Evolutionary conservation across 2,329 filamentous ascomycete genomes (phyloP), one percentile per base, ranked within the genome.

Genomic region (Botrytis aclada): DNA sequence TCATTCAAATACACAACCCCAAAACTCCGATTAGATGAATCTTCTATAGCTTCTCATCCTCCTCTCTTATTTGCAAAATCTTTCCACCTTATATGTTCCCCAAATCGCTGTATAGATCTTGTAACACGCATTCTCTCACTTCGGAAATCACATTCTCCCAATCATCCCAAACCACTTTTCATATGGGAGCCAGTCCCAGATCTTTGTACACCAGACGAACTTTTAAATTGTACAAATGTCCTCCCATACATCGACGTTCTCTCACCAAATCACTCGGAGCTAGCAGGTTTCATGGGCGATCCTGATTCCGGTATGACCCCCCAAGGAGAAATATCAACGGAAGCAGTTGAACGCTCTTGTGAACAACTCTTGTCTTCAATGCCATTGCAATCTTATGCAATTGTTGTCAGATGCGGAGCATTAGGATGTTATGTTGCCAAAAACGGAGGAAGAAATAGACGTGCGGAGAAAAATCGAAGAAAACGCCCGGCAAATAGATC

Each of bases 161-260:
- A 82, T 22, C 75, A 82, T 0, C 78, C 84, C 1, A 87, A 88
- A 65, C 93, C 95, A 1, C 82, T 94, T 10, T 93, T 98, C 81
- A 89, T 98, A 70, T 99, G 95, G 95, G 96, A 99, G 81, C 96
- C 96, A 0, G 93, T 98, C 1, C 96, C 96, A 1, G 94, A 98
- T 82, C 86, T 93, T 1, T 98, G 95, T 81, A 91, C 88, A 0
- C 90, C 93, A 0, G 88, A 90, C 60, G 87, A 91, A 80, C 83
- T 91, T 41, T 84, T 90, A 18, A 89, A 90, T 78, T 89, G 86
- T 80, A 90, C 88, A 67, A 90, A 90, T 76, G 87, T 87, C 18
- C 83, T 91, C 20, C 87, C 88, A 0, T 82, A 89, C 25, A 84
- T 91, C 72, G 89, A 91, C 76, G 83, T 91, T 72, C 89, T 88